These are phyloP conservation scores for Acanthamoeba divionensis DNA, from an alignment of 208 protist genomes.

Conservation along the genomic window DNA sequence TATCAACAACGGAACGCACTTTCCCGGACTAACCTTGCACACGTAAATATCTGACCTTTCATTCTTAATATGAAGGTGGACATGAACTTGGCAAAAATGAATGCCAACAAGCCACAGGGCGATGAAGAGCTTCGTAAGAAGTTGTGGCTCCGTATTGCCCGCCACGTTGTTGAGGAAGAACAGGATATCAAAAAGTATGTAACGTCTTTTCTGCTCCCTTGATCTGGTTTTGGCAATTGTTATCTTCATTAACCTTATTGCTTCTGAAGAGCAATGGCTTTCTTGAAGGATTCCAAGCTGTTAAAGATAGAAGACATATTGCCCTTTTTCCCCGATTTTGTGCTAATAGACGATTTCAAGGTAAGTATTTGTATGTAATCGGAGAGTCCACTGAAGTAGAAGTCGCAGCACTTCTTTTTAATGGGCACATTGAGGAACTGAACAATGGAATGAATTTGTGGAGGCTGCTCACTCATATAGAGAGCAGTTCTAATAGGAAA, in stretches of 20 bases:
- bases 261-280: conserved; percentile 67
- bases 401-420: conserved; percentile 60
- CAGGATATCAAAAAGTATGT: conserved; percentile 82
- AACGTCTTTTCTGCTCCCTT: background rate
- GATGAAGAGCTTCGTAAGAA: conserved; percentile 83
- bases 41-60: background rate
- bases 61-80: background rate
- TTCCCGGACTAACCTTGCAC: background rate
- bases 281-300: conserved; percentile 73
- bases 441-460: conserved; percentile 81
- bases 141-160: conserved; percentile 91
- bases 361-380: conserved; percentile 35
- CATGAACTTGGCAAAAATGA: conserved; percentile 80
- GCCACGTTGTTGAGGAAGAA: conserved; percentile 84
- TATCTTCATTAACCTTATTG: conserved; percentile 12
- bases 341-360: conserved; percentile 91
- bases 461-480: conserved; percentile 81
- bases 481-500: background rate
- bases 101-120: conserved; percentile 77
- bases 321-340: conserved; percentile 89
- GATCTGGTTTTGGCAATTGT: conserved; percentile 26
- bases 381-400: no score
- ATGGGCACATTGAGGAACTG: conserved; percentile 83
- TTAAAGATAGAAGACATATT: conserved; percentile 94
- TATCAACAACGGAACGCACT: background rate